phyloP scores from a whole-genome alignment of 768 basidiomycete species.

The Boletellus sp. region DNA sequence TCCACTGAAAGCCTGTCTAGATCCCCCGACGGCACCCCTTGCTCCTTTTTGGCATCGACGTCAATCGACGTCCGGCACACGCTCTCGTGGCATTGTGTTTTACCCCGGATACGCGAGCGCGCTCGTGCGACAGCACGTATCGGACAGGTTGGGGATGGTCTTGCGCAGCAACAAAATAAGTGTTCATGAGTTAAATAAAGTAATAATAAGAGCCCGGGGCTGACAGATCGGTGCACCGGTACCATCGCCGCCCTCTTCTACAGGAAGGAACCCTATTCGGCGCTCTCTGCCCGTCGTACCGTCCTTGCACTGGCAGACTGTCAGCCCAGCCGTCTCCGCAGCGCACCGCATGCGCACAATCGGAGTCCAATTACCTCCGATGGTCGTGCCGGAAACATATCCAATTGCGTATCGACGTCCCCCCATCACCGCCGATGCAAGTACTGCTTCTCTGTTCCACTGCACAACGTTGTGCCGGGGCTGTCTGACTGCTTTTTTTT shows the following conservation, averaged over 20 bases:
- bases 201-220: too few relatives aligned
- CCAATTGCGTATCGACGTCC: neutral
- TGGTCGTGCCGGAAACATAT: neutral
- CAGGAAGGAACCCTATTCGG: too few relatives aligned
- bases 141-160: too few relatives aligned
- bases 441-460: conserved; percentile 1
- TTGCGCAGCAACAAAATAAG: too few relatives aligned
- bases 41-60: neutral
- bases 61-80: conserved; percentile 1
- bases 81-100: conserved; percentile 3
- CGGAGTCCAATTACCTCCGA: neutral
- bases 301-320: too few relatives aligned
- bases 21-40: neutral
- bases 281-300: too few relatives aligned
- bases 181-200: too few relatives aligned
- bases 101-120: neutral
- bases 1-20: neutral
- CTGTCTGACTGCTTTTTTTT: neutral
- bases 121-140: too few relatives aligned
- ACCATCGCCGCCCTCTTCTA: too few relatives aligned
- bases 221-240: too few relatives aligned
- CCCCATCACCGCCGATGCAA: conserved; percentile 11
- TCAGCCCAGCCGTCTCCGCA: too few relatives aligned
- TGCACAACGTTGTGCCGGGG: neutral
- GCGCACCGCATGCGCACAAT: too few relatives aligned